These are phyloP conservation scores for Crucibulum laeve DNA, from an alignment of 768 basidiomycete genomes.

Conservation along the genomic window DNA sequence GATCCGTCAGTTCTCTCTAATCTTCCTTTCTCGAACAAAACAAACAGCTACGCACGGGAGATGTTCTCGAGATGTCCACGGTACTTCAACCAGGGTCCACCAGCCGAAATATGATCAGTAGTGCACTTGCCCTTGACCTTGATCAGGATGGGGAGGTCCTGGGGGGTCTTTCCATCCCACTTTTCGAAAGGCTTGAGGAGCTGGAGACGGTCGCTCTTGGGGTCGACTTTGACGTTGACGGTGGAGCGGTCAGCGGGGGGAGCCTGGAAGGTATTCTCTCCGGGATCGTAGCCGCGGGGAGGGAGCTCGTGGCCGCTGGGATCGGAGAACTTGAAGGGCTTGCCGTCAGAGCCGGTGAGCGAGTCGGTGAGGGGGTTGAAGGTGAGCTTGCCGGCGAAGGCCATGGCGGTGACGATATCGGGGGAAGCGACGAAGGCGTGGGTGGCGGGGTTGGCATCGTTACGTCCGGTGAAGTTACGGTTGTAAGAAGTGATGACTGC, in stretches of 20 bases:
- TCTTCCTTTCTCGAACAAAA: neutral
- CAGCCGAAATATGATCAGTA: constrained; percentile 94
- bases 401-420: constrained; percentile 94
- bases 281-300: constrained; percentile 93
- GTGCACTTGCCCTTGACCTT: constrained; percentile 99
- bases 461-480: constrained; percentile 99
- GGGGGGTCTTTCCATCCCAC: constrained; percentile 92
- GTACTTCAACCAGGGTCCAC: constrained; percentile 99
- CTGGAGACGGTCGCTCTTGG: constrained; percentile 87
- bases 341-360: constrained; percentile 86
- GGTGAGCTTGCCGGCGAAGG: constrained; percentile 88
- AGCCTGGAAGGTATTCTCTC: constrained; percentile 94
- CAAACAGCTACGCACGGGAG: constrained; percentile 56
- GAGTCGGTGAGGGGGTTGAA: constrained; percentile 97
- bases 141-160: constrained; percentile 89
- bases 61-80: constrained; percentile 99
- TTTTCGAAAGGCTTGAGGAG: constrained; percentile 83
- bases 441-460: constrained; percentile 98
- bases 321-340: constrained; percentile 94
- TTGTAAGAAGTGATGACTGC: constrained; percentile 98
- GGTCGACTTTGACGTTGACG: constrained; percentile 83
- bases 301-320: constrained; percentile 92
- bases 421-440: constrained; percentile 95
- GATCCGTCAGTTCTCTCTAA: constrained; percentile 6
- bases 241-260: constrained; percentile 82